phyloP scores from a whole-genome alignment of 768 basidiomycete genomes.

The Suillus ampliporus region DNA sequence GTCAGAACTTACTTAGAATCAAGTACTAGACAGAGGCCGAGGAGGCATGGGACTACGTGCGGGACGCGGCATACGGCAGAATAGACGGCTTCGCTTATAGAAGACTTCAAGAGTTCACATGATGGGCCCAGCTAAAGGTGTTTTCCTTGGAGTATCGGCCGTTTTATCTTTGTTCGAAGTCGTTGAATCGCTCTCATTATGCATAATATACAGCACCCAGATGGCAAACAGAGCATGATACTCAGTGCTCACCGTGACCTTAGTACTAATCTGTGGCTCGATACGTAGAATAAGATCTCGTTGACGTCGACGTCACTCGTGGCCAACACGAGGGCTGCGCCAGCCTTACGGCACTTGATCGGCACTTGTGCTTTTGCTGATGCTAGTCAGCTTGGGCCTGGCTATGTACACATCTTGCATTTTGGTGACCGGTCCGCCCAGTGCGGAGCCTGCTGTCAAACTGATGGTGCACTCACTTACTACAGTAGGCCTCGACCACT shows the following conservation, averaged over 20 bases:
- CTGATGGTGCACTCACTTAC: too few relatives aligned
- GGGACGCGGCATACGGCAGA: constrained; percentile 82
- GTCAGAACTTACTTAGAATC: too few relatives aligned
- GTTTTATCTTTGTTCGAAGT: background rate
- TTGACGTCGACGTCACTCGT: constrained; percentile 47
- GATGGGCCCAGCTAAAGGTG: constrained; percentile 31
- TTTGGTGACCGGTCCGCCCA: too few relatives aligned
- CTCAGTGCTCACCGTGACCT: constrained; percentile 21
- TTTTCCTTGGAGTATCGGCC: background rate
- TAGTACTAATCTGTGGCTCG: constrained; percentile 44
- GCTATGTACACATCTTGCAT: too few relatives aligned
- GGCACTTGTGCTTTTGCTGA: too few relatives aligned
- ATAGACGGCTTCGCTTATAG: constrained; percentile 77
- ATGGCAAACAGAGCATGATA: background rate
- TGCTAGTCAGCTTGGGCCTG: too few relatives aligned
- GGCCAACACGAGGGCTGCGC: constrained; percentile 40
- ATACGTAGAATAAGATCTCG: constrained; percentile 47
- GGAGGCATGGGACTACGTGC: constrained; percentile 69
- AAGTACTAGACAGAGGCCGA: constrained; percentile 58
- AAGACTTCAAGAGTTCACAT: constrained; percentile 76
- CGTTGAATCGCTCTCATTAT: background rate
- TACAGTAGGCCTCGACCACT: too few relatives aligned
- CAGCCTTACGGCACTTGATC: too few relatives aligned
- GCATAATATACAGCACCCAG: background rate
- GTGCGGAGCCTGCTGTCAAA: too few relatives aligned